Base-by-base conservation (phyloP, 2,329 filamentous ascomycete species). In the Paecilomyces sp. region DNA sequence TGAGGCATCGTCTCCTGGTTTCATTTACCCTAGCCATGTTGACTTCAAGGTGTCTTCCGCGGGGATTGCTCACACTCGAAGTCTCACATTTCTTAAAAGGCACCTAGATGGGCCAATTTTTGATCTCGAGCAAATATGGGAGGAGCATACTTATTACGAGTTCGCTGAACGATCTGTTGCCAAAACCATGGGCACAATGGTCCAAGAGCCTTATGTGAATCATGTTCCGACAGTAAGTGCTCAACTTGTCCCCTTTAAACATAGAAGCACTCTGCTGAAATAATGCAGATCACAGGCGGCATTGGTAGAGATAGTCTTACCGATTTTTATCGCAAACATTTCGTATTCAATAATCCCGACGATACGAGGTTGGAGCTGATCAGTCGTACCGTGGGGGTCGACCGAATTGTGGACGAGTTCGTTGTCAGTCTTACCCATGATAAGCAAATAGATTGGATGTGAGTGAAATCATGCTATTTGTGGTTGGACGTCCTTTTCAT, bases 111-210 rank as follows among this genome's bases (percentile, higher is more conserved):
- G 88, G 0, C 88, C 89, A 0, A 83, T 80, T 62, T 91, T 92
- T 67, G 87, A 92, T 64, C 82, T 92, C 8, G 90, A 92, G 68
- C 81, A 82, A 1, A 86, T 92, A 55, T 93, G 89, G 89, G 88
- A 91, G 7, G 88, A 92, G 72, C 89, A 93, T 70, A 89, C 87
- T 0, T 80, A 81, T 52, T 88, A 83, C 65, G 88, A 92, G 69
- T 92, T 92, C 69, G 84, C 73, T 1, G 84, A 86, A 58, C 81
- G 88, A 11, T 84, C 84, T 1, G 88, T 91, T 0, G 85, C 85
- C 62, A 83, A 85, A 63, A 92, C 89, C 0, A 92, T 92, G 89
- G 80, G 80, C n/a, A 92, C 89, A 0, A 92, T 92, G 89, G 88
- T 91, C 1, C 80, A 86, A 55, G 85, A 91, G 70, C 89, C 89